Evolutionary conservation across 495 filamentous ascomycete genomes (phyloP).

Genomic region (Trichoderma reesei): DNA sequence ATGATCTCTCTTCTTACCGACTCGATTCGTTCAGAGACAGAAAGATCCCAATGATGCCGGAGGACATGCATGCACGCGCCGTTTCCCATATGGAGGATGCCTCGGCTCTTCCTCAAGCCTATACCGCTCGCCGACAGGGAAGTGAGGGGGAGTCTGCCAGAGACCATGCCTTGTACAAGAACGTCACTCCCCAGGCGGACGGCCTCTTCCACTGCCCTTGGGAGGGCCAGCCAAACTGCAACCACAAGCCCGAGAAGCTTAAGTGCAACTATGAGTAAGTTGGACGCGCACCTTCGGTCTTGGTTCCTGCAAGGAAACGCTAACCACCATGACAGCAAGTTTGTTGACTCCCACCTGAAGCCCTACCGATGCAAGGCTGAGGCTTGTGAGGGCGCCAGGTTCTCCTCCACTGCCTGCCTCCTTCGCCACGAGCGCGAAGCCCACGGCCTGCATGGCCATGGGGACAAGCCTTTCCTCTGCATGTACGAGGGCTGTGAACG

Average conservation of each 20-base stretch:
- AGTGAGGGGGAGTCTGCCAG: slow-evolving; percentile 54
- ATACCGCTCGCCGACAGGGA: slow-evolving; percentile 34
- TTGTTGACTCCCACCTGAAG: slow-evolving; percentile 87
- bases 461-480: slow-evolving; percentile 81
- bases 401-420: slow-evolving; percentile 90
- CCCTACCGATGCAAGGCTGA: slow-evolving; percentile 83
- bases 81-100: slow-evolving; percentile 19
- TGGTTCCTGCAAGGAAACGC: neutral
- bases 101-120: slow-evolving; percentile 35
- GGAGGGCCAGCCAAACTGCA: slow-evolving; percentile 64
- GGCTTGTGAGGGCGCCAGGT: slow-evolving; percentile 66
- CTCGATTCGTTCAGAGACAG: neutral
- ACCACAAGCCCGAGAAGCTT: slow-evolving; percentile 76
- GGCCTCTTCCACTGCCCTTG: slow-evolving; percentile 87
- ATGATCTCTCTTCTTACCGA: slow-evolving; percentile 1
- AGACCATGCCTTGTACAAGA: slow-evolving; percentile 70
- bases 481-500: slow-evolving; percentile 76
- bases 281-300: neutral
- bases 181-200: slow-evolving; percentile 52
- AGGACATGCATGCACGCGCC: neutral
- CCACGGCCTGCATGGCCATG: slow-evolving; percentile 89
- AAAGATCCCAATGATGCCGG: neutral
- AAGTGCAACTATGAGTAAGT: slow-evolving; percentile 97
- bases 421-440: slow-evolving; percentile 90
- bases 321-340: slow-evolving; percentile 60